Percentiles rank a stretch among this genome's conserved stretches.
phyloP scores from a whole-genome alignment of 495 filamentous ascomycete species.

The Ramalina peruviana region DNA sequence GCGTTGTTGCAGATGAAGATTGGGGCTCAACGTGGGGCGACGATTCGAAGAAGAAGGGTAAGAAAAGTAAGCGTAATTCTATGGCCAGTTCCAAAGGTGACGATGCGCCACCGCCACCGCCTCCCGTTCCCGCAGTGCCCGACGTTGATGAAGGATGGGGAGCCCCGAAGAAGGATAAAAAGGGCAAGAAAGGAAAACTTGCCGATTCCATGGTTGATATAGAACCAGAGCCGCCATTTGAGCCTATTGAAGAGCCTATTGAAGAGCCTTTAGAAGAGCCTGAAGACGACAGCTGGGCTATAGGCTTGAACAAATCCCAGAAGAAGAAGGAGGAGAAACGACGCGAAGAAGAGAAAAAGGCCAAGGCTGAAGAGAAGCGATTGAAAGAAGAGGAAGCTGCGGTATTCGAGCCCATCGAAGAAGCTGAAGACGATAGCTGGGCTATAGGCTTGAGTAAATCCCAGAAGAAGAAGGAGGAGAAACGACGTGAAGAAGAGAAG shows the following conservation, averaged over 20 bases:
- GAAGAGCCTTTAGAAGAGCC: no score
- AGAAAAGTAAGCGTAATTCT: constrained; percentile 12
- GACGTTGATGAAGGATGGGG: constrained; percentile 25
- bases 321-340: constrained; percentile 7
- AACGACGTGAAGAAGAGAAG: constrained; percentile 3
- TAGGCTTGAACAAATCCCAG: neutral
- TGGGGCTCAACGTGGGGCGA: constrained; percentile 21
- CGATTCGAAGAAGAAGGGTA: constrained; percentile 18
- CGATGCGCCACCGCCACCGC: constrained; percentile 12
- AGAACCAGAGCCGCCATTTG: neutral
- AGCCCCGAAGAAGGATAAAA: constrained; percentile 28
- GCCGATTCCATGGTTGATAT: constrained; percentile 8
- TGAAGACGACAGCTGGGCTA: constrained; percentile 3
- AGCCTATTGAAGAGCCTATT: neutral
- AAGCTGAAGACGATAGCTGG: constrained; percentile 1
- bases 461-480: constrained; percentile 7
- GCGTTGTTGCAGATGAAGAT: constrained; percentile 18
- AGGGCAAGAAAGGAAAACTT: constrained; percentile 17
- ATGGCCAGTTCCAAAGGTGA: constrained; percentile 10
- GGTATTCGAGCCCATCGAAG: no score
- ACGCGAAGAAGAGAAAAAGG: constrained; percentile 3
- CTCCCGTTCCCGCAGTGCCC: constrained; percentile 10
- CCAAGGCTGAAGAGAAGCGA: constrained; percentile 1
- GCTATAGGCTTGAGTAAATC: neutral
- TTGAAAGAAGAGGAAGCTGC: constrained; percentile 3